These are phyloP conservation scores for Microascus cirrosus DNA, from an alignment of 2,329 filamentous ascomycete species.

Conservation along the genomic window DNA sequence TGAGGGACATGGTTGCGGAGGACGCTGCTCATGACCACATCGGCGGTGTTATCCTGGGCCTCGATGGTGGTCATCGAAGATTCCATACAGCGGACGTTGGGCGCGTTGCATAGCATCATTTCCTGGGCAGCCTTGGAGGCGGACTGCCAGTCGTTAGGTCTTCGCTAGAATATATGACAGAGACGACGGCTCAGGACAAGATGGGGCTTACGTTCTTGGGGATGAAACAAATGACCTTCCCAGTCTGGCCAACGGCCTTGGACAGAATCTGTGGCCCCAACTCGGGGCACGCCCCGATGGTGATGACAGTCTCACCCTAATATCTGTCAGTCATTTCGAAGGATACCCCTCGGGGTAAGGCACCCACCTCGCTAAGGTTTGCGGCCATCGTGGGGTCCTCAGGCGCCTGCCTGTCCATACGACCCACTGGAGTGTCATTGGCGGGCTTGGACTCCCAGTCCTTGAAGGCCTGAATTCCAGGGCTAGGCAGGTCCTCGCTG, in stretches of 20 bases:
- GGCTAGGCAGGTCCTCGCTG: not conserved
- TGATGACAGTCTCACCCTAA: constrained; percentile 1
- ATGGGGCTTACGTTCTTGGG: not conserved
- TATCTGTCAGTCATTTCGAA: not conserved
- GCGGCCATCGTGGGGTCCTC: not conserved
- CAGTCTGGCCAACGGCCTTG: not conserved
- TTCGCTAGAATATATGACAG: not conserved
- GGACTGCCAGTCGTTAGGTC: not conserved
- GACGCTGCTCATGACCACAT: not conserved
- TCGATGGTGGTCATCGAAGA: not conserved
- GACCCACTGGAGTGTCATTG: constrained; percentile 31
- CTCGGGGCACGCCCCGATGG: not conserved
- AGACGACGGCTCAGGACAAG: not conserved
- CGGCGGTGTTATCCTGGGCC: not conserved
- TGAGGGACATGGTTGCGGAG: not conserved
- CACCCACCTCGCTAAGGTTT: not conserved
- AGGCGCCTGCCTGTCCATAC: not conserved
- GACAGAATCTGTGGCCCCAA: not conserved
- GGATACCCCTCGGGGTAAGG: not conserved
- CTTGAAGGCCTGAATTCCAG: not conserved
- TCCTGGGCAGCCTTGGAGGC: not conserved
- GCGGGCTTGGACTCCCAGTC: not conserved
- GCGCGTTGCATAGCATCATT: not conserved
- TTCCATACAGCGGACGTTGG: not conserved
- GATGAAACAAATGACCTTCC: constrained; percentile 1